phyloP scores from a whole-genome alignment of 345 rosid species.

The Eucalyptus erythrocorys region DNA sequence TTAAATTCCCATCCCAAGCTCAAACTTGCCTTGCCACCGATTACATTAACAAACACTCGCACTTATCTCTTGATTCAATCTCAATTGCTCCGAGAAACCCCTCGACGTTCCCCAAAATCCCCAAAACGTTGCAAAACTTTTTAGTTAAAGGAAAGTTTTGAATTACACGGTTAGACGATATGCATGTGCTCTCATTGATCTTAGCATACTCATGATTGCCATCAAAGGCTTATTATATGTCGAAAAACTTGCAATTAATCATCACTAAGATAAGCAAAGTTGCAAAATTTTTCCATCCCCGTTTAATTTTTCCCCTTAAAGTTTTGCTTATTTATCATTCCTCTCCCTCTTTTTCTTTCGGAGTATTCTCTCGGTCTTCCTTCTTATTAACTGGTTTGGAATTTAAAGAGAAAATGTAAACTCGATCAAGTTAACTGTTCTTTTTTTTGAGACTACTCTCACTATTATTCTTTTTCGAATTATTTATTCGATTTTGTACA shows the following conservation, averaged over 20 bases:
- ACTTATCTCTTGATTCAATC: too few species aligned
- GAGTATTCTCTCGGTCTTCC: neutral
- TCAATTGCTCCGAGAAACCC: too few species aligned
- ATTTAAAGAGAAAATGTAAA: neutral
- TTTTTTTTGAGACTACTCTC: neutral
- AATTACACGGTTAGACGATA: too few species aligned
- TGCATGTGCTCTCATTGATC: neutral
- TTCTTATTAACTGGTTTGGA: neutral
- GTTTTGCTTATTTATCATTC: neutral
- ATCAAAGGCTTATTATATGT: neutral
- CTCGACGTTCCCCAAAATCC: too few species aligned
- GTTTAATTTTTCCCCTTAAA: neutral
- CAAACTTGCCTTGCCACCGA: too few species aligned
- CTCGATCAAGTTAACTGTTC: neutral
- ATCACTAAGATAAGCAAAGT: neutral
- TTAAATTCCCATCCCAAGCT: too few species aligned
- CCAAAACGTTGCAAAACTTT: too few species aligned
- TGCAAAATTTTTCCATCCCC: neutral
- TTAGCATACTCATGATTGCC: neutral
- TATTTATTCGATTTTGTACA: neutral
- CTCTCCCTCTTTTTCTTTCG: neutral
- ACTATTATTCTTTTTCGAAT: neutral
- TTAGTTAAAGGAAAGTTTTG: too few species aligned
- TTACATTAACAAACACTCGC: too few species aligned
- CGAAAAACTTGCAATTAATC: neutral